These are phyloP conservation scores for Monosporascus sp. DNA, from an alignment of 2,329 filamentous ascomycete species.

Conservation along the genomic window DNA sequence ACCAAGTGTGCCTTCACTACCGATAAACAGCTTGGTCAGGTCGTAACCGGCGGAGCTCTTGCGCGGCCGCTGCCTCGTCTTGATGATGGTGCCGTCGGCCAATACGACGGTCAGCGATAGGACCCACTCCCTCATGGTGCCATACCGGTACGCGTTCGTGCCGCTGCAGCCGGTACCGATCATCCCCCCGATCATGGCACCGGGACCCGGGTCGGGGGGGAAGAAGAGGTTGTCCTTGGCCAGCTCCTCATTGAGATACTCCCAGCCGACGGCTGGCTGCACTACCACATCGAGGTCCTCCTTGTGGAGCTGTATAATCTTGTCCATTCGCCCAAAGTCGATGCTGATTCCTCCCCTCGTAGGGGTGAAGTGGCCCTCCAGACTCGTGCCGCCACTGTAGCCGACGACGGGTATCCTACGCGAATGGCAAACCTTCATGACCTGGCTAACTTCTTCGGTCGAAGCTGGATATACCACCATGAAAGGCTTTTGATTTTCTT, in stretches of 20 bases:
- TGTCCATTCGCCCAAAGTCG: conserved; percentile 71
- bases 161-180: conserved; percentile 63
- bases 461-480: conserved; percentile 67
- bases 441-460: conserved; percentile 67
- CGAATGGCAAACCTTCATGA: conserved; percentile 72
- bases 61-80: conserved; percentile 70
- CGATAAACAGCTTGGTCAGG: conserved; percentile 72
- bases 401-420: conserved; percentile 68
- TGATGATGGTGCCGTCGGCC: conserved; percentile 75
- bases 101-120: conserved; percentile 76
- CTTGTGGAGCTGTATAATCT: conserved; percentile 64
- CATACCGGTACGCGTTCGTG: conserved; percentile 79
- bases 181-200: conserved; percentile 81
- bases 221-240: conserved; percentile 70
- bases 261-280: conserved; percentile 74
- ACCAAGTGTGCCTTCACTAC: conserved; percentile 77
- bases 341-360: conserved; percentile 71
- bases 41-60: conserved; percentile 83
- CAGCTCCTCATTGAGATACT: conserved; percentile 68
- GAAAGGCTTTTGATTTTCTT: conserved; percentile 50
- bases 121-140: conserved; percentile 88
- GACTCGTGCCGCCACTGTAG: conserved; percentile 71
- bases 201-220: conserved; percentile 78
- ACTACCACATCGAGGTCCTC: conserved; percentile 64
- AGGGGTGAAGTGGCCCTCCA: conserved; percentile 74